A percentile compares a stretch with the other conserved stretches of the same genome.
Evolutionary conservation across 495 filamentous ascomycete species (phyloP).

Genomic region (Cairneyella variabilis): DNA sequence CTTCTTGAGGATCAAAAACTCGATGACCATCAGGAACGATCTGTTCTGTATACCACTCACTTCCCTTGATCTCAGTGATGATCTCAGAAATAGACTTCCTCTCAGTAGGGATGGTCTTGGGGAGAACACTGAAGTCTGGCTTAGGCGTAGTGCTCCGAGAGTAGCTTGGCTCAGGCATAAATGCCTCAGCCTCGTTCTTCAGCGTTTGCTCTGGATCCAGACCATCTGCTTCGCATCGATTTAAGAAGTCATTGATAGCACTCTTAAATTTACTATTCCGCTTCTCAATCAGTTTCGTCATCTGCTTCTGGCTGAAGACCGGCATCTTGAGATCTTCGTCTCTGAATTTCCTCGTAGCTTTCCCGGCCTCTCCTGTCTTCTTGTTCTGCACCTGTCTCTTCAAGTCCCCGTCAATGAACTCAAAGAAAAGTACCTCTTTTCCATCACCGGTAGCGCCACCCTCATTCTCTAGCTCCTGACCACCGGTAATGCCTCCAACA

Average conservation of each 20-base stretch:
- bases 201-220: slow-evolving; percentile 67
- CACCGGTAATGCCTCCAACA: slow-evolving; percentile 43
- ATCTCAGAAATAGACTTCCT: slow-evolving; percentile 82
- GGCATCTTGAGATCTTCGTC: slow-evolving; percentile 91
- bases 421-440: slow-evolving; percentile 74
- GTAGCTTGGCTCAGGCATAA: slow-evolving; percentile 26
- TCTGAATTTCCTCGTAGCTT: slow-evolving; percentile 57
- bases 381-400: slow-evolving; percentile 70
- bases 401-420: slow-evolving; percentile 88
- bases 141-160: slow-evolving; percentile 23
- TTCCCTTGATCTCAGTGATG: slow-evolving; percentile 73
- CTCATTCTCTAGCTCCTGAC: slow-evolving; percentile 30
- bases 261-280: slow-evolving; percentile 80
- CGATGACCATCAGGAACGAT: slow-evolving; percentile 94
- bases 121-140: slow-evolving; percentile 39
- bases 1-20: slow-evolving; percentile 82
- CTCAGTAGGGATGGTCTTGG: slow-evolving; percentile 73
- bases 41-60: slow-evolving; percentile 85
- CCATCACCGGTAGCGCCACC: slow-evolving; percentile 34
- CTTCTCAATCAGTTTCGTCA: slow-evolving; percentile 88
- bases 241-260: slow-evolving; percentile 73
- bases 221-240: slow-evolving; percentile 60
- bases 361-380: slow-evolving; percentile 67
- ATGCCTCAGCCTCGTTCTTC: slow-evolving; percentile 37
- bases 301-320: slow-evolving; percentile 86